These are phyloP conservation scores for Alternaria consortialis DNA, from an alignment of 2,329 filamentous ascomycete genomes.

Conservation along the genomic window DNA sequence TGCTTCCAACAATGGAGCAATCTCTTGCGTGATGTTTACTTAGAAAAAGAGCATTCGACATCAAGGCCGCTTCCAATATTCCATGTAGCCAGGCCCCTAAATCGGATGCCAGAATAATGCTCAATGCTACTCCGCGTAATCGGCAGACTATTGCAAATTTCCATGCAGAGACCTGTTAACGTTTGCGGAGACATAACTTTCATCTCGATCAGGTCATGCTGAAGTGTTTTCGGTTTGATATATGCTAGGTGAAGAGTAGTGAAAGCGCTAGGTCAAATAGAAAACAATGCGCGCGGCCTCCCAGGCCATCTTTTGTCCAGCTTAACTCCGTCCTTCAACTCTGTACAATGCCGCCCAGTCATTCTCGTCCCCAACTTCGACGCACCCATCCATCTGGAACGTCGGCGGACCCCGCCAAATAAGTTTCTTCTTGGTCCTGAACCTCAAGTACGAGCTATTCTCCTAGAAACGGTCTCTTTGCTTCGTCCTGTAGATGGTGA, in stretches of 20 bases:
- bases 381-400: slow-evolving; percentile 11
- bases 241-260: slow-evolving; percentile 17
- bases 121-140: slow-evolving; percentile 15
- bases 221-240: slow-evolving; percentile 8
- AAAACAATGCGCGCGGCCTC: slow-evolving; percentile 20
- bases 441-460: slow-evolving; percentile 17
- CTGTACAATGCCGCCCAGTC: slow-evolving; percentile 29
- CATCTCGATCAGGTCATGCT: not conserved
- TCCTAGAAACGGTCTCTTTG: slow-evolving; percentile 57
- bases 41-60: slow-evolving; percentile 30
- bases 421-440: slow-evolving; percentile 5
- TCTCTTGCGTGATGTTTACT: not conserved
- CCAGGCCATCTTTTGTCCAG: slow-evolving; percentile 14
- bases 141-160: slow-evolving; percentile 10
- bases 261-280: slow-evolving; percentile 16
- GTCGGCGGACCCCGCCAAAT: slow-evolving; percentile 2
- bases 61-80: slow-evolving; percentile 32
- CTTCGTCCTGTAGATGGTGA: slow-evolving; percentile 79
- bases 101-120: slow-evolving; percentile 35
- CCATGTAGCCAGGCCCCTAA: slow-evolving; percentile 34
- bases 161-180: slow-evolving; percentile 14
- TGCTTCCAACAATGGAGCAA: not conserved
- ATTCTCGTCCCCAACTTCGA: slow-evolving; percentile 15
- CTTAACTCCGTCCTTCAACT: slow-evolving; percentile 24
- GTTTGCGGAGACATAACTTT: slow-evolving; percentile 16